phyloP scores from a whole-genome alignment of 2,329 filamentous ascomycete genomes.

The Westerdykella sp. region DNA sequence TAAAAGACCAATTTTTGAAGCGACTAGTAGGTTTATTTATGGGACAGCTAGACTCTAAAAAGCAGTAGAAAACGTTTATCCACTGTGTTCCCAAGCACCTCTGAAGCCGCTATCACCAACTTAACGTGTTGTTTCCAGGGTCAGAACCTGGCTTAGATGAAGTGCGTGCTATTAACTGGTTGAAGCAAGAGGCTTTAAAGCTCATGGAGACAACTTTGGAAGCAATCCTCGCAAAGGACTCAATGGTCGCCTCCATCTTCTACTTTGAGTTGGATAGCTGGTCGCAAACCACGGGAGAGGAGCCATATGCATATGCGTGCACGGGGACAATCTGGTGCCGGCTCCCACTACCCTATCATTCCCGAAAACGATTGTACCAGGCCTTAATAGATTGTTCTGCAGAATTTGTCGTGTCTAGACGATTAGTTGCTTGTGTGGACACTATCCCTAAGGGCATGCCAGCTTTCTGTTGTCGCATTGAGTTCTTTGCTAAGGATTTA shows the following conservation, averaged over 20 bases:
- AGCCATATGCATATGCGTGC: constrained; percentile 4
- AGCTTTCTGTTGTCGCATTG: constrained; percentile 1
- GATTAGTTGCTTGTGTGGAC: background rate
- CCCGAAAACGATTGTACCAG: constrained; percentile 1
- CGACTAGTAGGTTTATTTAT: constrained; percentile 15
- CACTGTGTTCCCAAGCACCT: constrained; percentile 8
- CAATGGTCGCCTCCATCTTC: constrained; percentile 1
- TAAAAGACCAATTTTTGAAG: constrained; percentile 14
- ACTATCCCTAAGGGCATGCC: constrained; percentile 1
- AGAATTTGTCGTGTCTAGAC: background rate
- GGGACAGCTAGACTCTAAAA: constrained; percentile 17
- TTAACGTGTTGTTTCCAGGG: constrained; percentile 12
- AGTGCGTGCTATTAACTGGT: background rate
- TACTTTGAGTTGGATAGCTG: constrained; percentile 4
- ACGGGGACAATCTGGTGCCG: constrained; percentile 2
- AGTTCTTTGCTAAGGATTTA: constrained; percentile 3
- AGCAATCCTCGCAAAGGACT: background rate
- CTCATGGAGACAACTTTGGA: background rate
- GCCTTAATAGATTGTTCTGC: background rate
- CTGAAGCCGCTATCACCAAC: constrained; percentile 13
- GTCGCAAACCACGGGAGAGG: background rate
- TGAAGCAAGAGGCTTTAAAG: background rate
- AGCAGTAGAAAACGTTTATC: constrained; percentile 14
- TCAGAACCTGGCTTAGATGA: constrained; percentile 1
- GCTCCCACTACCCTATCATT: background rate